Evolutionary conservation across 1,284 basidiomycete genomes (phyloP), one percentile per base, ranked within the genome.

Genomic region (Ceratobasidium sp.): DNA sequence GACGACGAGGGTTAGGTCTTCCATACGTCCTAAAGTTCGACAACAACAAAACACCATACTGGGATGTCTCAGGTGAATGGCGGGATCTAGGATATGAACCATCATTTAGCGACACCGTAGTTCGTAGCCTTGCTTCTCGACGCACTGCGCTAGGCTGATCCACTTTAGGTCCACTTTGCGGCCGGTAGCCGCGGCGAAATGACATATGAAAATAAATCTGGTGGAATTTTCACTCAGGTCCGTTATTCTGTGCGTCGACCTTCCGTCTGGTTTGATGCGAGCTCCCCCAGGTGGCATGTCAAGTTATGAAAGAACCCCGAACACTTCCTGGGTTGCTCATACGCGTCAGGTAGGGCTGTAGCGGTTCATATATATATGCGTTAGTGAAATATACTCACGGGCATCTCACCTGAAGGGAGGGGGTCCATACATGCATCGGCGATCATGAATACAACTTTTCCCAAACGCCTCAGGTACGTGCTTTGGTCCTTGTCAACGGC

Each of bases 171-270:
- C 2, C 62, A 66, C 47, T 66, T 66, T 19, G 50, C 62, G 19
- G 52, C 62, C 3, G 52, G 62, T 8, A 25, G 16, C 13, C 14
- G 19, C 23, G 41, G 21, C 21, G 36, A 56, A n/a, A 2, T n/a
- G 13, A 46, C 39, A 8, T 44, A 54, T 30, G 62, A 66, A n/a
- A 44, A n/a, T 16, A 30, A 66, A 4, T n/a, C n/a, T n/a, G n/a
- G n/a, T n/a, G n/a, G n/a, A 25, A 66, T 46, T 41, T 56, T 66
- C 23, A 66, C 62, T n/a, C 62, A 44, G 47, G 62, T 60, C 8
- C n/a, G n/a, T n/a, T n/a, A n/a, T n/a, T n/a, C n/a, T n/a, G n/a
- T n/a, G n/a, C n/a, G n/a, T n/a, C n/a, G n/a, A n/a, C n/a, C n/a
- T n/a, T n/a, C n/a, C n/a, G n/a, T n/a, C n/a, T n/a, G n/a, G n/a